phyloP scores from a whole-genome alignment of 2,329 filamentous ascomycete species.

The Diaporthe longicolla region DNA sequence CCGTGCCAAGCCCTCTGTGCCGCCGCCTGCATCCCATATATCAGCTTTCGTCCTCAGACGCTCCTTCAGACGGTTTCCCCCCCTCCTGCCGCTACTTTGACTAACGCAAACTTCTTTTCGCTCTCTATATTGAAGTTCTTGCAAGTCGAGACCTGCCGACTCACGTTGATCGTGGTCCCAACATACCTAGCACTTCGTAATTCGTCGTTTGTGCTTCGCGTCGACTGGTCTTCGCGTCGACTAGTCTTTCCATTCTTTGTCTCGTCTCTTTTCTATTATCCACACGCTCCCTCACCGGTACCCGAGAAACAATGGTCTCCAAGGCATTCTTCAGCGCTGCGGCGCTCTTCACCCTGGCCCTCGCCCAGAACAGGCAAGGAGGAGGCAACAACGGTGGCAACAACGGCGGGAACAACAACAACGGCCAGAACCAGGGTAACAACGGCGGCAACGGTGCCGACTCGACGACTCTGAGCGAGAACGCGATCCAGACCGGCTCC shows the following conservation, averaged over 20 bases:
- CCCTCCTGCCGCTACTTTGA: constrained; percentile 37
- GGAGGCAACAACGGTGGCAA: constrained; percentile 14
- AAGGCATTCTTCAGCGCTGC: constrained; percentile 48
- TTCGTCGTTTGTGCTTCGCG: constrained; percentile 28
- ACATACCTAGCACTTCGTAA: constrained; percentile 39
- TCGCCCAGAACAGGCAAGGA: constrained; percentile 45
- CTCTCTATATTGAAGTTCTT: constrained; percentile 43
- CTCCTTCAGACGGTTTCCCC: constrained; percentile 20
- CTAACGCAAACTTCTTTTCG: constrained; percentile 40
- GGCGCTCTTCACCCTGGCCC: constrained; percentile 48
- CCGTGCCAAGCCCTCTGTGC: constrained; percentile 37
- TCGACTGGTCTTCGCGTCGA: constrained; percentile 26
- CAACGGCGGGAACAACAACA: constrained; percentile 36
- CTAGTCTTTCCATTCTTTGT: constrained; percentile 37
- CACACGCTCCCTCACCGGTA: constrained; percentile 18
- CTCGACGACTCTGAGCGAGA: constrained; percentile 45
- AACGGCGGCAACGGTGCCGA: constrained; percentile 42
- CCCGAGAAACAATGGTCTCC: constrained; percentile 48
- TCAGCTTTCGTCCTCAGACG: constrained; percentile 33
- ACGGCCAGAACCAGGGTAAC: neutral
- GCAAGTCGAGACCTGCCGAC: constrained; percentile 48
- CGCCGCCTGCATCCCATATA: constrained; percentile 38
- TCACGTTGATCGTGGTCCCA: constrained; percentile 53
- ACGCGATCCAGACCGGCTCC: constrained; percentile 54
- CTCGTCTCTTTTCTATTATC: constrained; percentile 28